Evolutionary conservation across 2,329 filamentous ascomycete genomes (phyloP).

Genomic region (Trichocomaceae sp.): DNA sequence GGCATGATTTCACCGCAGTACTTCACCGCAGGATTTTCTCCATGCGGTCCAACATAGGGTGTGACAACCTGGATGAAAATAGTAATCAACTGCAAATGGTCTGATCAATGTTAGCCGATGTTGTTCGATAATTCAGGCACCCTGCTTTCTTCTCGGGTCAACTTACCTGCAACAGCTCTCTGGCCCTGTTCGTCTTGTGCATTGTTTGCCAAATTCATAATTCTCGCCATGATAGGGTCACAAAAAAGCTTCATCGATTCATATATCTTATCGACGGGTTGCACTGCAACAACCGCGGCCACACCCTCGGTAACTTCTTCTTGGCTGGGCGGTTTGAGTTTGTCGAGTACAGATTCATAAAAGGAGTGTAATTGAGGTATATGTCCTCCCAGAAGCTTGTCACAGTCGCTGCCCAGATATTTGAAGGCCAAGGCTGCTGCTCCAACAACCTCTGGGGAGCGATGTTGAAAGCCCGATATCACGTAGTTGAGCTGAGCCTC

Average conservation of each 20-base stretch:
- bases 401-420: constrained; percentile 95
- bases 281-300: constrained; percentile 80
- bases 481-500: constrained; percentile 94
- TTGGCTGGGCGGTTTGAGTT: constrained; percentile 76
- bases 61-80: constrained; percentile 75
- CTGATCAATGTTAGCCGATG: constrained; percentile 34
- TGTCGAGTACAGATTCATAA: constrained; percentile 83
- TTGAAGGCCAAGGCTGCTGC: constrained; percentile 92
- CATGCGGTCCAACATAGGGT: constrained; percentile 63
- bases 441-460: constrained; percentile 82
- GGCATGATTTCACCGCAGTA: constrained; percentile 95
- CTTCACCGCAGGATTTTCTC: constrained; percentile 84
- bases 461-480: constrained; percentile 81
- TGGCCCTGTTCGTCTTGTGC: constrained; percentile 78
- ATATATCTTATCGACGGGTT: constrained; percentile 74
- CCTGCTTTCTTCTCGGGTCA: background rate
- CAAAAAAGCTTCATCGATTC: constrained; percentile 85
- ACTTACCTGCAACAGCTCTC: constrained; percentile 69
- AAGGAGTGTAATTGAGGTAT: constrained; percentile 84
- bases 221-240: constrained; percentile 75
- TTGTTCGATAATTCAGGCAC: background rate
- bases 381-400: constrained; percentile 73
- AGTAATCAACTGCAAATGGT: constrained; percentile 86
- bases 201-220: constrained; percentile 81
- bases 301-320: constrained; percentile 96